Base-by-base conservation (phyloP, 345 rosid genomes). In the Melaleuca quinquenervia region DNA sequence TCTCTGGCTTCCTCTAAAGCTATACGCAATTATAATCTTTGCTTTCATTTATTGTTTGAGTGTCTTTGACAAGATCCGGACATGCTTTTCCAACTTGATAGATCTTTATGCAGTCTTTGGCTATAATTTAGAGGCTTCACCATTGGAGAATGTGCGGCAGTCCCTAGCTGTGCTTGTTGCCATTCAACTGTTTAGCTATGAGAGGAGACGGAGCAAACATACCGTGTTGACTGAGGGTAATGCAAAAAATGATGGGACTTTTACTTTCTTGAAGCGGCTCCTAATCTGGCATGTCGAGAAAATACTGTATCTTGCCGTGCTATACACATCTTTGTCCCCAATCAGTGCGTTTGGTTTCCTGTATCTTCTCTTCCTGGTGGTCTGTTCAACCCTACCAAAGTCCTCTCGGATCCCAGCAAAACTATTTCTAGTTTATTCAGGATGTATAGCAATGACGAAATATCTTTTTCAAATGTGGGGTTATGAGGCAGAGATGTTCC, bases 141-240 rank as follows among this genome's bases (percentile, higher is more conserved):
- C 88, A 24, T 83, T 89, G 85, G 87, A 87, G 84, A 90, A 91
- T 83, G 83, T 90, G n/a, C 82, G 88, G 89, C 87, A 89, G 60
- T 87, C 91, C 49, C 85, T 91, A 82, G 91, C 91, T 55, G 88
- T 91, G 27, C 86, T 91, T 54, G 84, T 85, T 54, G 90, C 89
- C 80, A 91, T 91, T 87, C 93, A 91, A 62, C 84, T 91, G 55
- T 90, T 89, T 49, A 90, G 92, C 87, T 91, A 91, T 44, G 93
- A 91, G 84, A 87, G 93, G 87, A 84, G 91, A 55, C 83, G 84
- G 58, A 91, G 87, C 87, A 84, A 84, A 62, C 64, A 78, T 84
- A 82, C 48, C 53, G 82, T 14, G 24, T 41, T 14, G 32, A 3
- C 62, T 55, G 84, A 90, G 9, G 52, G 24, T 32, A 32, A 86